phyloP scores from a whole-genome alignment of 331 rosid genomes.

The Ulmus americana region DNA sequence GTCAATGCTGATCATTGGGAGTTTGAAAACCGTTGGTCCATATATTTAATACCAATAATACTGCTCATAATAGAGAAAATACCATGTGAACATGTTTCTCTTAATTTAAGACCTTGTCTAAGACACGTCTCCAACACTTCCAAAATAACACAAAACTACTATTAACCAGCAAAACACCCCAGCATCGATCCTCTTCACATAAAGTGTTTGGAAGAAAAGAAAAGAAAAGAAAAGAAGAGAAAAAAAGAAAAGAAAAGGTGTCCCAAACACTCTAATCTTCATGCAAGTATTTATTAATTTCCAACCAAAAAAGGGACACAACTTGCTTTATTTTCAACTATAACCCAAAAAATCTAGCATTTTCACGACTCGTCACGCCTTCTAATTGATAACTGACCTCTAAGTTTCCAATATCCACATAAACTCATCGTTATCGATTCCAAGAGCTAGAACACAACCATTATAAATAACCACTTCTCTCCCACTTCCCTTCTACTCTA shows the following conservation, averaged over 20 bases:
- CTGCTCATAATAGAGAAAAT: neutral
- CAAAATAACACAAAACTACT: conserved; percentile 1
- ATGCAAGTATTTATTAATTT: conserved; percentile 29
- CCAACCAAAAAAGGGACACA: conserved; percentile 25
- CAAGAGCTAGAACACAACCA: neutral
- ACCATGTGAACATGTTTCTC: conserved; percentile 1
- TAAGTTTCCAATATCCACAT: conserved; percentile 50
- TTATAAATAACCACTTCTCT: conserved; percentile 44
- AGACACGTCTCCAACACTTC: neutral
- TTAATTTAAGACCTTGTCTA: neutral
- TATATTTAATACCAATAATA: neutral
- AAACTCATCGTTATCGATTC: conserved; percentile 15
- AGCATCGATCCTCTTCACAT: conserved; percentile 3
- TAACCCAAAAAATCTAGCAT: conserved; percentile 44
- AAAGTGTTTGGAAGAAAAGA: neutral
- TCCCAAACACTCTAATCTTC: neutral
- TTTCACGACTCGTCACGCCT: conserved; percentile 45
- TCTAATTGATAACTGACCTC: conserved; percentile 37
- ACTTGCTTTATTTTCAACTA: conserved; percentile 29
- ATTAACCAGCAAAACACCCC: neutral
- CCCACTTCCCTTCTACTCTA: neutral
- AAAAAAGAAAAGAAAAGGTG: neutral
- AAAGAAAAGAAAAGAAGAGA: neutral
- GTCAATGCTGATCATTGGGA: too few relatives aligned
- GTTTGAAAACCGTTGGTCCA: neutral